phyloP scores from a whole-genome alignment of 179 eudicot genomes.

The Corrigiola litoralis region DNA sequence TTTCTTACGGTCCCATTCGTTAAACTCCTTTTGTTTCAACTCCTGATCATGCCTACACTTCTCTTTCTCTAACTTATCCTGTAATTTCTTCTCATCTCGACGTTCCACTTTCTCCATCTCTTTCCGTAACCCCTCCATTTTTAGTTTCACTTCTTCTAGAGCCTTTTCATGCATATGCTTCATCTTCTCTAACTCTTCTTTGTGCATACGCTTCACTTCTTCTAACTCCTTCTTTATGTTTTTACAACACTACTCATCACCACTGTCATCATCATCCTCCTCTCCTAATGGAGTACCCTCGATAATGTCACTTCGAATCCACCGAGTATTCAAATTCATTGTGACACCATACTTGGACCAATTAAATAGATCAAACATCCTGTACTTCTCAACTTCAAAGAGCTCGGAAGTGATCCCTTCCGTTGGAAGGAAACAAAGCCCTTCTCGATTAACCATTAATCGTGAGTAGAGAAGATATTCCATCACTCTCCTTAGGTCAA shows the following conservation, averaged over 20 bases:
- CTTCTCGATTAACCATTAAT: background rate
- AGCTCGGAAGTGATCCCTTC: background rate
- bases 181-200: background rate
- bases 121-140: no score
- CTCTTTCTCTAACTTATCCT: no score
- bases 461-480: background rate
- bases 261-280: background rate
- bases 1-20: no score
- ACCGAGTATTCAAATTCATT: background rate
- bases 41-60: no score
- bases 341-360: background rate
- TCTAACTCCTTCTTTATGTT: background rate
- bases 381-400: background rate
- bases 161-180: no score
- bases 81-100: no score
- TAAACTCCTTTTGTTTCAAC: no score
- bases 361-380: background rate
- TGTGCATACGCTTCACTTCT: background rate
- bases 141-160: no score
- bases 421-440: background rate
- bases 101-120: no score
- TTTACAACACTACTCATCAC: no score
- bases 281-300: background rate
- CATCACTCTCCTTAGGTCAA: background rate
- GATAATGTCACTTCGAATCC: background rate